Conservation (phyloP, 306 rosid genomes). For the Cucumis sativus region Cucumber_9930_V3 NC_026657.2:6383501-6384000, state of each 20-base stretch:
- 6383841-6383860: no score
- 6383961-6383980: no score
- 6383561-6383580: not conserved
- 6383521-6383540: not conserved
- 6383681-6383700: not conserved
- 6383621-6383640: not conserved
- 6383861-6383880: no score
- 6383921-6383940: no score
- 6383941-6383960: no score
- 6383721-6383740: not conserved
- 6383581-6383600: not conserved
- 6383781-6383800: not conserved
- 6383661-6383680: not conserved
- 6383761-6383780: not conserved
- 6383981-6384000: no score
- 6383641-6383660: slow-evolving; percentile 9
- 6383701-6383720: not conserved
- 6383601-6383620: not conserved
- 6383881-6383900: no score
- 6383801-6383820: not conserved
- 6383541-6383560: not conserved
- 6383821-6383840: no score
- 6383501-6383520: slow-evolving; percentile 1
- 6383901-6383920: no score
- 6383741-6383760: not conserved